Base-by-base conservation (phyloP, 2,329 filamentous ascomycete genomes). In the Cordyceps sp. region DNA sequence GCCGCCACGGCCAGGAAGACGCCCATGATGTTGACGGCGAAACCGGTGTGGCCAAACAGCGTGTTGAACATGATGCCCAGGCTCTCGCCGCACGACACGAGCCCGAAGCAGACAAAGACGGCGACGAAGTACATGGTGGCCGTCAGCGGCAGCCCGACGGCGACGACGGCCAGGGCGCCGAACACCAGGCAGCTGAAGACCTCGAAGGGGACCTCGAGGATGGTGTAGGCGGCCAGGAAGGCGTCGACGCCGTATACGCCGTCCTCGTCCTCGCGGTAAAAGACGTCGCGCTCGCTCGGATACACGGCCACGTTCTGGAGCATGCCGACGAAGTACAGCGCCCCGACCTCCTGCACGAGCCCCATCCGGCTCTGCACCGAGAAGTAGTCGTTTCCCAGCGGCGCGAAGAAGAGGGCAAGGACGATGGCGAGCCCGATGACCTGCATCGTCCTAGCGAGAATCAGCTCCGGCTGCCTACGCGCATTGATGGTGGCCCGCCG, bases 51-150 rank as follows among this genome's bases (percentile, higher is more conserved):
- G 7, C 49, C 52, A 48, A 84, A 80, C 8, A 85, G 55, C 1
- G 78, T 84, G 54, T 83, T 83, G 59, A 85, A 85, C 56, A 83
- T 73, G 45, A 86, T 84, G 1, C 80, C 79, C 1, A 85, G 46
- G 33, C 72, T 78, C 57, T 85, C 80, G 18, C 80, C 80, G 44
- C 77, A 83, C 33, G 62, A 76, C 13, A 82, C 75, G 33, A 85
- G 69, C 40, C 73, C 78, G 45, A 85, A 83, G 39, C 72, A 73
- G 41, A 76, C 71, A 52, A 78, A 81, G 3, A 70, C 62, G 32
- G 66, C 61, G 26, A 78, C 65, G 42, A 83, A 79, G 49, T 77
- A 80, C 49, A 81, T 70, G 37, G 64, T 56, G 0, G 57, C 63
- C 0, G 72, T 77, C 21, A 69, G 64, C 6, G 74, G 65, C 10